phyloP scores from a whole-genome alignment of 441 rosid genomes.

The Metrosideros polymorpha region DNA sequence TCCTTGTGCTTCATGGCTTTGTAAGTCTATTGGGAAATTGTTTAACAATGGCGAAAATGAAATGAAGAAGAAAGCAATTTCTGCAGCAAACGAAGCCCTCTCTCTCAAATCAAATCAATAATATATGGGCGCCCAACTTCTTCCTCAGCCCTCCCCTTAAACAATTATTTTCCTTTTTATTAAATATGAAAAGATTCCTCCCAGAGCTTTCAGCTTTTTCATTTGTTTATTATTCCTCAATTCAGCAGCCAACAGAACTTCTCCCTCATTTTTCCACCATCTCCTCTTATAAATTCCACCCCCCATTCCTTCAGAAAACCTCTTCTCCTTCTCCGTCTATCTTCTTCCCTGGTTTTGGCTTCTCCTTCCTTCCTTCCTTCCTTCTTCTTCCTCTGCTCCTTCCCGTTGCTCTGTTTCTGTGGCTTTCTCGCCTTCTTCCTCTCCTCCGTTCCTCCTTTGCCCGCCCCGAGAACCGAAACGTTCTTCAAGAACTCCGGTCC shows the following conservation, averaged over 20 bases:
- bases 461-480: not conserved
- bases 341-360: not conserved
- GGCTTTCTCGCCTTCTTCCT: not conserved
- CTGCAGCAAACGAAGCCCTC: not conserved
- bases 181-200: not conserved
- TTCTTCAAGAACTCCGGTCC: not conserved
- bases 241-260: not conserved
- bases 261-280: not conserved
- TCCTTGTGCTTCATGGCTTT: not conserved
- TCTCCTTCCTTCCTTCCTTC: not conserved
- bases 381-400: not conserved
- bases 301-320: not conserved
- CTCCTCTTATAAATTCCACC: not conserved
- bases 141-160: not conserved
- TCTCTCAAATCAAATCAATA: too few relatives aligned
- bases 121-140: not conserved
- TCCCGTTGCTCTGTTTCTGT: not conserved
- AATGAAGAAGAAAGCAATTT: not conserved
- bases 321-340: not conserved
- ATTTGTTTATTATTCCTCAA: not conserved
- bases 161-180: not conserved
- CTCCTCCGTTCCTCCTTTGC: not conserved
- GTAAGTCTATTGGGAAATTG: not conserved
- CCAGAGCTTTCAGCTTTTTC: not conserved
- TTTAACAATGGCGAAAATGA: not conserved